Evolutionary conservation across 768 basidiomycete species (phyloP).

Genomic region (Phaeotremella skinneri): DNA sequence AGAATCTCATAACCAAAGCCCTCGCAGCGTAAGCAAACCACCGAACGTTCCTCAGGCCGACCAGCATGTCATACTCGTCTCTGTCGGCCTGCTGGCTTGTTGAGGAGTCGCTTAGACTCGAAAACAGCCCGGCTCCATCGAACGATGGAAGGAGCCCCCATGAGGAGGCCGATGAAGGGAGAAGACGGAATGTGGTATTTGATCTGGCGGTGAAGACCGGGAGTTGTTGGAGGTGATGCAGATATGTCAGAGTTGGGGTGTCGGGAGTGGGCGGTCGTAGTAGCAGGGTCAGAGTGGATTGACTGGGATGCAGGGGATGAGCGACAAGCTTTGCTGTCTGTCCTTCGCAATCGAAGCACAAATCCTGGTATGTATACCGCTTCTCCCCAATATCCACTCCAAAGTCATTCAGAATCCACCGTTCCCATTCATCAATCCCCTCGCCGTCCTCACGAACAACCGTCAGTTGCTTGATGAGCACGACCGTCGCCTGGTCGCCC

Average conservation of each 20-base stretch:
- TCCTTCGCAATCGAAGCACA: conserved; percentile 44
- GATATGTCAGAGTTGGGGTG: conserved; percentile 49
- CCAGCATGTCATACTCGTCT: conserved; percentile 61
- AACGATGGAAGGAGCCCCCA: conserved; percentile 43
- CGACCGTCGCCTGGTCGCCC: conserved; percentile 34
- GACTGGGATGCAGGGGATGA: conserved; percentile 36
- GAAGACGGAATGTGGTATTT: conserved; percentile 34
- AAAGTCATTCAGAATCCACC: conserved; percentile 40
- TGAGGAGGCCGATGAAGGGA: conserved; percentile 26
- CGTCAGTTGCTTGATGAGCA: conserved; percentile 74
- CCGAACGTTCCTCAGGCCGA: conserved; percentile 72
- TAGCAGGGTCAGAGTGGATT: conserved; percentile 42
- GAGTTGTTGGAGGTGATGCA: conserved; percentile 56
- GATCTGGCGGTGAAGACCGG: conserved; percentile 28
- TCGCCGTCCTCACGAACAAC: conserved; percentile 43
- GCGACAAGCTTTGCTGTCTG: conserved; percentile 23
- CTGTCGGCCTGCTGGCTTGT: conserved; percentile 58
- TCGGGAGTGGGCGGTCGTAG: conserved; percentile 40
- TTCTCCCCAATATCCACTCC: conserved; percentile 32
- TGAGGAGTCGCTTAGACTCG: conserved; percentile 34
- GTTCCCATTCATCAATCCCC: conserved; percentile 33
- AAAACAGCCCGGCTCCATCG: conserved; percentile 41
- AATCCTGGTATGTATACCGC: conserved; percentile 38
- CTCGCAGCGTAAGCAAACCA: conserved; percentile 87
- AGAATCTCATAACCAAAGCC: conserved; percentile 75